Base-by-base conservation (phyloP, 2,329 filamentous ascomycete genomes). In the Beauveria sp. region DNA sequence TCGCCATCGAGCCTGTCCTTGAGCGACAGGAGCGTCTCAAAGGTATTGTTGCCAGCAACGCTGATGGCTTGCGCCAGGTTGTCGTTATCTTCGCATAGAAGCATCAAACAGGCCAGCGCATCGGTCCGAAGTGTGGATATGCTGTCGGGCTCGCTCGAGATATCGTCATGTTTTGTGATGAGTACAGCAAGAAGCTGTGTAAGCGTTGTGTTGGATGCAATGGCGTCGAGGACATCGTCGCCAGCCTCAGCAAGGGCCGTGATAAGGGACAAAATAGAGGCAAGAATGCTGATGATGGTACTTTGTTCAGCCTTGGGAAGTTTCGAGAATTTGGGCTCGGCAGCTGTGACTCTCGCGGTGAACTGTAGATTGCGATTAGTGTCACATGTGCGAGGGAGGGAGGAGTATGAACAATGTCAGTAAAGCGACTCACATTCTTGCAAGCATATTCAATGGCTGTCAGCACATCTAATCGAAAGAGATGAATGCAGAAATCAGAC, bases 401-500 rank as follows among this genome's bases (percentile, higher is more conserved):
- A 55, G 5, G 12, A 16, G 24, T 4, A 26, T n/a, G 1, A 9
- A 20, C 10, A 26, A 5, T 10, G 38, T 16, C 8, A 48, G 16
- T 22, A 16, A 7, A 31, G n/a, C 8, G 20, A 71, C 79, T 70
- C 70, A 86, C 83, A 64, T 78, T 77, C 58, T 77, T 77, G 56
- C 79, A 74, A 16, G 84, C 84, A 69, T 82, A 80, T 62, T 83
- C 79, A 62, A 88, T 78, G 22, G 85, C 83, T 31, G 82, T 84
- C 63, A 89, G 68, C 16, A 88, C 72, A 69, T 88, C 86, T 31
- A 83, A 75, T 49, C 87, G 77, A 67, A 81, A 88, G 62, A 89
- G 71, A 66, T 89, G 85, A 22, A 89, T 75, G 65, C 84, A 87
- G 63, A 89, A 88, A 67, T 88, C 86, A 14, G 81, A 76, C 66